Evolutionary conservation across 768 basidiomycete genomes (phyloP).

Genomic region (Gyrodon lividus): DNA sequence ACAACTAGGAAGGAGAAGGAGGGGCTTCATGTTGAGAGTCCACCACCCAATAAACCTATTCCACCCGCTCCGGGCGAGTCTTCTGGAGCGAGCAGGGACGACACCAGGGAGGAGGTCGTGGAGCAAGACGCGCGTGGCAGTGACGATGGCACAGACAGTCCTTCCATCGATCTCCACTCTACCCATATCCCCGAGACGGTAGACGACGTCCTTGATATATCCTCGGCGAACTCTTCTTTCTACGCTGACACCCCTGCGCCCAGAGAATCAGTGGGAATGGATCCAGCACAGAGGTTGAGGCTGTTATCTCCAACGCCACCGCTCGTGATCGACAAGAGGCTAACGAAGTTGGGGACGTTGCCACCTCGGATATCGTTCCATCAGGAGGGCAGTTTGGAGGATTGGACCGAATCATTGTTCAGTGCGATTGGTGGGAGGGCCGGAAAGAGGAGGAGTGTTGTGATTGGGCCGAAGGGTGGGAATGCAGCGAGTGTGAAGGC

Average conservation of each 20-base stretch:
- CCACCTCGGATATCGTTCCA: constrained; percentile 60
- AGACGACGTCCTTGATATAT: constrained; percentile 30
- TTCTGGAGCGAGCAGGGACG: constrained; percentile 3
- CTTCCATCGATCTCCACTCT: not conserved
- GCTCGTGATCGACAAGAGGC: constrained; percentile 30
- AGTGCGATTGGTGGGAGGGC: constrained; percentile 43
- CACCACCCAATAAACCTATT: constrained; percentile 16
- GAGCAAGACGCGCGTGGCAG: not conserved
- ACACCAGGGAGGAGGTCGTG: constrained; percentile 1
- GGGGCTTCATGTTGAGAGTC: not conserved
- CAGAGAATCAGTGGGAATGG: constrained; percentile 7
- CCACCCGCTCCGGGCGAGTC: constrained; percentile 18
- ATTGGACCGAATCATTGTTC: constrained; percentile 56
- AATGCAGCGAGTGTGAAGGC: constrained; percentile 4
- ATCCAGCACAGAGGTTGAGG: constrained; percentile 6
- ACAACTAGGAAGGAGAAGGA: constrained; percentile 20
- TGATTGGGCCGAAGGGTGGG: not conserved
- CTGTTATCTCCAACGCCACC: constrained; percentile 28
- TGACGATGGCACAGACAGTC: not conserved
- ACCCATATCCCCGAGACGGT: constrained; percentile 21
- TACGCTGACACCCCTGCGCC: constrained; percentile 10
- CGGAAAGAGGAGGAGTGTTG: constrained; percentile 15
- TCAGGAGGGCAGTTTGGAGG: constrained; percentile 45
- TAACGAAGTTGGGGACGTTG: constrained; percentile 15
- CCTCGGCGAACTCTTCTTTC: constrained; percentile 14